Conservation (phyloP, 768 basidiomycete species). For the Neoboletus brunneissimus region DNA sequence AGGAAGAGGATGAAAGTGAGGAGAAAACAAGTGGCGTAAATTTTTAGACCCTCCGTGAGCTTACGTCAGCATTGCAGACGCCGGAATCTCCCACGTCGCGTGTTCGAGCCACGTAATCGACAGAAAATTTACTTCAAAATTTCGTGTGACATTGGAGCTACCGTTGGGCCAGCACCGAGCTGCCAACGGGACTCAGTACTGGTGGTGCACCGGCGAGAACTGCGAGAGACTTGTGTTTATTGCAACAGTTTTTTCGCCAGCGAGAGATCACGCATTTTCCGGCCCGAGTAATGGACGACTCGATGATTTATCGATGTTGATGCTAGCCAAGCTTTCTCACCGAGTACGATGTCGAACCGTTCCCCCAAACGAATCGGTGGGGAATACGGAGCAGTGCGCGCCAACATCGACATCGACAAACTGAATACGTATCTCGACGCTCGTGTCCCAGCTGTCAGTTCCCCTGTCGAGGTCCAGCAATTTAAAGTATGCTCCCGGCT, state of each 20-base stretch:
- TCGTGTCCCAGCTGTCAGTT: slow-evolving; percentile 51
- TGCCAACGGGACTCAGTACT: background rate
- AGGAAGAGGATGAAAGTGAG: slow-evolving; percentile 43
- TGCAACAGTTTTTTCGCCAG: background rate
- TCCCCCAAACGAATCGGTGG: slow-evolving; percentile 57
- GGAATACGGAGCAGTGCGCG: slow-evolving; percentile 71
- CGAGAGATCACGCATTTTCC: background rate
- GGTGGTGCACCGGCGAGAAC: background rate
- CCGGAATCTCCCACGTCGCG: slow-evolving; percentile 5
- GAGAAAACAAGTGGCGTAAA: slow-evolving; percentile 36
- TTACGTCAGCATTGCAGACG: slow-evolving; percentile 22
- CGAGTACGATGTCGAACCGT: slow-evolving; percentile 20
- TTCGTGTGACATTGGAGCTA: no score
- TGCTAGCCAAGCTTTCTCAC: no score
- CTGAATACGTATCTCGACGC: slow-evolving; percentile 65
- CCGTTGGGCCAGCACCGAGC: no score
- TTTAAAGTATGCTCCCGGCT: slow-evolving; percentile 66
- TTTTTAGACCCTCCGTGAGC: slow-evolving; percentile 40
- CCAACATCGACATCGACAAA: slow-evolving; percentile 59
- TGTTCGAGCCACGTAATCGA: slow-evolving; percentile 3
- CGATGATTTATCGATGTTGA: no score
- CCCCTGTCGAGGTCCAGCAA: slow-evolving; percentile 81
- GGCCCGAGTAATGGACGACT: background rate
- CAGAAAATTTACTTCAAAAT: background rate
- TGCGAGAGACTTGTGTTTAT: background rate